These are phyloP conservation scores for Strobilomyces dryophilus DNA, from an alignment of 768 basidiomycete species.

Conservation along the genomic window DNA sequence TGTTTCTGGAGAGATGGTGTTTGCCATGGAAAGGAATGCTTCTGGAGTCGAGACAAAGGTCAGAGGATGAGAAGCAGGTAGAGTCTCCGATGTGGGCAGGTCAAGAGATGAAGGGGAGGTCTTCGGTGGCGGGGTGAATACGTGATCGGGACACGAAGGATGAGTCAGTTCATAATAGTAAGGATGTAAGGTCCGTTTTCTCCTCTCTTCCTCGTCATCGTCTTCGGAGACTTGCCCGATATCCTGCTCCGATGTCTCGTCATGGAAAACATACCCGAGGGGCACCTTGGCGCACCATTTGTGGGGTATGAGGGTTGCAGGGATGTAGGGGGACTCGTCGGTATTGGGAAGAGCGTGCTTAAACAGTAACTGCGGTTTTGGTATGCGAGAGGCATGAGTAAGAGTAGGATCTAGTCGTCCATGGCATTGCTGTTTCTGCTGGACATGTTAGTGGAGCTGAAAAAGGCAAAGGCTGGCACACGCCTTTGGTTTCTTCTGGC, in stretches of 20 bases:
- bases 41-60: conserved; percentile 63
- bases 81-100: conserved; percentile 32
- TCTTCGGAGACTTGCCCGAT: conserved; percentile 9
- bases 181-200: conserved; percentile 51
- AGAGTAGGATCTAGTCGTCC: conserved; percentile 56
- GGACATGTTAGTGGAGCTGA: conserved; percentile 7
- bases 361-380: conserved; percentile 83
- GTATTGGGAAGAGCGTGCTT: conserved; percentile 54
- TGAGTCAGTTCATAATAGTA: conserved; percentile 85
- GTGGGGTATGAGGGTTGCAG: conserved; percentile 49
- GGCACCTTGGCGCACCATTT: conserved; percentile 87
- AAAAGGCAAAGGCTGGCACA: background rate
- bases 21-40: conserved; percentile 59
- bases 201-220: conserved; percentile 17
- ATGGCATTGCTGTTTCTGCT: conserved; percentile 33
- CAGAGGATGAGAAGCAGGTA: conserved; percentile 38
- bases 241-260: conserved; percentile 24
- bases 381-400: conserved; percentile 69
- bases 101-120: conserved; percentile 62
- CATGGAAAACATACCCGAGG: conserved; percentile 55
- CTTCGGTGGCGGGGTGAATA: conserved; percentile 48
- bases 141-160: conserved; percentile 62
- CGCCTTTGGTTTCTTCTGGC: conserved; percentile 32
- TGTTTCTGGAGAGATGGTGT: conserved; percentile 53
- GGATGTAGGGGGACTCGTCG: conserved; percentile 57